A percentile compares a stretch with the other conserved stretches of the same genome.
Conservation (phyloP, 1,139 yeast genomes). For the Arxiozyma heterogenica region DNA sequence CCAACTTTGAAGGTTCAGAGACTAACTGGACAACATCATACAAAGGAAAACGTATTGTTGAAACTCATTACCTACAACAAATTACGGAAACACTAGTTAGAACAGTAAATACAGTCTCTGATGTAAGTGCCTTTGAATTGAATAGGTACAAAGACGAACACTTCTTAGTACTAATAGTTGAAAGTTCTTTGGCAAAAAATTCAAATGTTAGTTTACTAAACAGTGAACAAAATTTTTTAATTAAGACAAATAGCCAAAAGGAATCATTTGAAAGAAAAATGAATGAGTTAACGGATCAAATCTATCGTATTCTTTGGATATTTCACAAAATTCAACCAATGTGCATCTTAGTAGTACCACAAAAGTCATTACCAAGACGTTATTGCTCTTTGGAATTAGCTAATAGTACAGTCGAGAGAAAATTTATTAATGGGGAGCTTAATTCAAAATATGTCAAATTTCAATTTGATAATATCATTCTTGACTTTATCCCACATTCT, state of each 20-base stretch:
- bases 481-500: slow-evolving; percentile 31
- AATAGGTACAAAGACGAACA: slow-evolving; percentile 70
- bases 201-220: slow-evolving; percentile 4
- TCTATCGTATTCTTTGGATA: slow-evolving; percentile 53
- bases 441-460: slow-evolving; percentile 77
- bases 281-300: slow-evolving; percentile 62
- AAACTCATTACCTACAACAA: slow-evolving; percentile 72
- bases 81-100: slow-evolving; percentile 59
- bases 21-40: not conserved
- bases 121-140: slow-evolving; percentile 86
- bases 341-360: slow-evolving; percentile 73
- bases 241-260: slow-evolving; percentile 12
- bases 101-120: slow-evolving; percentile 74
- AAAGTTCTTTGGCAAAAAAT: slow-evolving; percentile 56
- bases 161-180: slow-evolving; percentile 78
- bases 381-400: slow-evolving; percentile 60
- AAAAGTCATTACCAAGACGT: slow-evolving; percentile 73
- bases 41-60: slow-evolving; percentile 20
- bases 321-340: slow-evolving; percentile 71
- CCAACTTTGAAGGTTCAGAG: not conserved
- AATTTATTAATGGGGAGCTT: slow-evolving; percentile 67
- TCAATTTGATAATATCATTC: slow-evolving; percentile 29
- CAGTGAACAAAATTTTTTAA: slow-evolving; percentile 2
- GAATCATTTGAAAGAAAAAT: slow-evolving; percentile 21
- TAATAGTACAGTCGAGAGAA: slow-evolving; percentile 79